These are phyloP conservation scores for Cornus florida DNA, from an alignment of 148 eudicot species.

Conservation along the genomic window DNA sequence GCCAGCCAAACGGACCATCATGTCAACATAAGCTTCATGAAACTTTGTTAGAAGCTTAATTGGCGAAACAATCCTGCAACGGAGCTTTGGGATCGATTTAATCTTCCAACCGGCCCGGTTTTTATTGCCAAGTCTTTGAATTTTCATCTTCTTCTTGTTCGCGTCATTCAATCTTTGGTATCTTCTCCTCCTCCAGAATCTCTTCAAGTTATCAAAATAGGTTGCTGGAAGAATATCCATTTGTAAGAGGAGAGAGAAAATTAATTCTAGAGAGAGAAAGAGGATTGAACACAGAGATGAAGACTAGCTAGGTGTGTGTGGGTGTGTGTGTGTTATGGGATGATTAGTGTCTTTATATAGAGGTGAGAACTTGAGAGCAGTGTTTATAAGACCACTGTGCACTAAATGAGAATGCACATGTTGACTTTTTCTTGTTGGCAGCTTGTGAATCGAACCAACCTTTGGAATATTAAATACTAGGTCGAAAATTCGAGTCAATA, in stretches of 20 bases:
- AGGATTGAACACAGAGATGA: too few relatives aligned
- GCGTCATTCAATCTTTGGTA: conserved; percentile 19
- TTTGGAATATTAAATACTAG: not conserved
- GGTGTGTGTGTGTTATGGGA: not conserved
- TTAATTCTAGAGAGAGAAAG: not conserved
- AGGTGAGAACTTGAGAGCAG: not conserved
- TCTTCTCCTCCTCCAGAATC: conserved; percentile 24
- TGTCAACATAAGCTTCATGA: not conserved
- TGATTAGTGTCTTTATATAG: not conserved
- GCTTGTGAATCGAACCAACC: not conserved
- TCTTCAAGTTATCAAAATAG: conserved; percentile 8
- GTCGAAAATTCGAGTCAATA: not conserved
- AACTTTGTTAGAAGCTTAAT: conserved; percentile 7
- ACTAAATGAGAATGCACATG: not conserved
- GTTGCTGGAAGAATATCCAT: not conserved
- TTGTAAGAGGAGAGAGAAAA: too few relatives aligned
- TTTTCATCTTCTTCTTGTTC: conserved; percentile 13
- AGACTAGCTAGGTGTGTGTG: not conserved
- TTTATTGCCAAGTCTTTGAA: conserved; percentile 16
- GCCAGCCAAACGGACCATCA: not conserved
- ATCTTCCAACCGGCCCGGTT: not conserved
- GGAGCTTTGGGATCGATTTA: not conserved
- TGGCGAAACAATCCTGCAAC: conserved; percentile 10
- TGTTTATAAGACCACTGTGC: not conserved
- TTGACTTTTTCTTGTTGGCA: not conserved